A percentile compares a stretch with the other conserved stretches of the same genome.
These are phyloP conservation scores for Achlya hypogyna DNA, from an alignment of 352 stramenopile genomes.

Conservation along the genomic window DNA sequence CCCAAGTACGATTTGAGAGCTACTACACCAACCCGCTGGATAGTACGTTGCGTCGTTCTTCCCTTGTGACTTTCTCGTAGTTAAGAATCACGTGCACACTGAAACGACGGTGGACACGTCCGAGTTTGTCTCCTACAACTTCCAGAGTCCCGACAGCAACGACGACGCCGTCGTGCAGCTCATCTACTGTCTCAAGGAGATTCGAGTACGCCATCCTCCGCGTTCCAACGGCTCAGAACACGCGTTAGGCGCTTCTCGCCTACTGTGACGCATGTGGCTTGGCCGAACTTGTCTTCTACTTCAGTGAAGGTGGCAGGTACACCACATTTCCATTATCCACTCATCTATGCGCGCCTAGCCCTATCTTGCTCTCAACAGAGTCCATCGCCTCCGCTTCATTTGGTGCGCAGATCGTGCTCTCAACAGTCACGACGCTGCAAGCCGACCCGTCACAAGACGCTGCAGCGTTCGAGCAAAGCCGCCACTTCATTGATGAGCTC, in stretches of 20 bases:
- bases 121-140: conserved; percentile 67
- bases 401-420: conserved; percentile 69
- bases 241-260: conserved; percentile 49
- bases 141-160: conserved; percentile 29
- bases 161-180: conserved; percentile 53
- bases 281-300: conserved; percentile 64
- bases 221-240: too few species aligned
- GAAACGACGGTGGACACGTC: conserved; percentile 69
- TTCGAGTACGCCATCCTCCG: conserved; percentile 48
- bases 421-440: conserved; percentile 71
- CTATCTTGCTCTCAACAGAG: conserved; percentile 61
- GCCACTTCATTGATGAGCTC: neutral
- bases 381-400: conserved; percentile 63
- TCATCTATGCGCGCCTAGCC: conserved; percentile 27
- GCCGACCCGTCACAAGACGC: conserved; percentile 45
- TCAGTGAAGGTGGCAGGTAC: conserved; percentile 53
- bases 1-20: conserved; percentile 72
- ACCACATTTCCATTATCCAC: neutral
- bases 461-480: conserved; percentile 28
- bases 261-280: conserved; percentile 78
- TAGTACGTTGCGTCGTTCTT: conserved; percentile 22
- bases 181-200: conserved; percentile 78
- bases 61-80: conserved; percentile 16
- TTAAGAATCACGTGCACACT: conserved; percentile 68
- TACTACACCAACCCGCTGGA: conserved; percentile 52